A percentile compares a stretch with the other conserved stretches of the same genome.
phyloP scores from a whole-genome alignment of 2,329 filamentous ascomycete species.

The Paracorniculantispora psalliotae region DNA sequence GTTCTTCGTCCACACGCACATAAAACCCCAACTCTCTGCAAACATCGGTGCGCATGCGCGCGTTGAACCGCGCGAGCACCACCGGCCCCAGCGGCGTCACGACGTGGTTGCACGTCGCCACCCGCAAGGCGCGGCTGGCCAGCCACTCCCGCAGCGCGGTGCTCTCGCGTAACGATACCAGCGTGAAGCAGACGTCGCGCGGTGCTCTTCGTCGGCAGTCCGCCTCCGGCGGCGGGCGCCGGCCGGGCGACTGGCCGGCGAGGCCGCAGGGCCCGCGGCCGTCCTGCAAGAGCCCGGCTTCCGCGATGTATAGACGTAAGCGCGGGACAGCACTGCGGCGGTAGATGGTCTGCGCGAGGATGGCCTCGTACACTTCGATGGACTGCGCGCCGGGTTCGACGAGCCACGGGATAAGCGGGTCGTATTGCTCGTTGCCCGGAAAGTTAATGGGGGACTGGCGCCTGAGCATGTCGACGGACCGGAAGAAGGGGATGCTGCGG shows the following conservation, averaged over 20 bases:
- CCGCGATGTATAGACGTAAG: neutral
- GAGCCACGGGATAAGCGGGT: neutral
- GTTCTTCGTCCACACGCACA: neutral
- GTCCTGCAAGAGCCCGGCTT: neutral
- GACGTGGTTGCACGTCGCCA: neutral
- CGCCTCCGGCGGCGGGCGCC: neutral
- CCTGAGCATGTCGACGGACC: no score
- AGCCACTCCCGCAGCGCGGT: no score
- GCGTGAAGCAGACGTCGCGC: constrained; percentile 3
- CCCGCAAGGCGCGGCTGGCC: no score
- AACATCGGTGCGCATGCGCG: neutral
- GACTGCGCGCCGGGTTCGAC: neutral
- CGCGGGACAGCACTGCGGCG: neutral
- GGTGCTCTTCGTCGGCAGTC: neutral
- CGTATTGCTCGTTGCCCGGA: neutral
- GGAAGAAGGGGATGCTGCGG: neutral
- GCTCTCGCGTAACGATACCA: neutral
- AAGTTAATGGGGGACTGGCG: neutral
- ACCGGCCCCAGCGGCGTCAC: neutral
- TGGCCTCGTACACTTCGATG: neutral
- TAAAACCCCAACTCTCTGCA: neutral
- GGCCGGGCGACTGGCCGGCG: no score
- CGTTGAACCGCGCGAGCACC: neutral
- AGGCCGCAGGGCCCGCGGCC: no score
- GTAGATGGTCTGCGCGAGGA: neutral